Evolutionary conservation across 2,329 filamentous ascomycete species (phyloP), one percentile per base, ranked within the genome.

Genomic region (Fragosphaeria purpurea): DNA sequence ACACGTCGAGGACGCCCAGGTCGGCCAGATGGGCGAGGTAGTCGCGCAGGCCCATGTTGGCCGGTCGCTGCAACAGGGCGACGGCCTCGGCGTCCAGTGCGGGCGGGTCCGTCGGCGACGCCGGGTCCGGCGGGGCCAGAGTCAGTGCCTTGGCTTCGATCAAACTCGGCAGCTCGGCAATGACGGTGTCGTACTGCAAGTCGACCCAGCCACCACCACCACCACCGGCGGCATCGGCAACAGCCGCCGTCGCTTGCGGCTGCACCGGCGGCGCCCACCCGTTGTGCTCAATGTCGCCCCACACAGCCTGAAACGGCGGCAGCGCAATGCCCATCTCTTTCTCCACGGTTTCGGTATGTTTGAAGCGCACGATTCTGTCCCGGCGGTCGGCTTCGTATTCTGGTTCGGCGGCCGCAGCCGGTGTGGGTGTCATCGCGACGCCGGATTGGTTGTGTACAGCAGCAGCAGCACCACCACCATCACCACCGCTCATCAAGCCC

Each of bases 71-170:
- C 6, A 97, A 74, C 10, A 90, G 66, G 5, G 77, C 78, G 6
- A 90, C 79, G 1, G 86, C 80, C 35, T 82, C 77, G 9, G 79
- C 72, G 58, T 90, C 83, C 2, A 86, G 76, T 30, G 74, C 61
- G 12, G 67, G 69, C 7, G 68, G 66, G 4, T 66, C 65, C 13
- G 61, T 59, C 38, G 60, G 59, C 13, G 69, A 70, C 37, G 60
- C 65, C 38, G 64, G 70, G 56, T 69, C 72, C 1, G 73, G 71
- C 34, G 83, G 88, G 0, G 86, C 88, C 39, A 95, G 76, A 0
- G 87, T 89, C n/a, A 96, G 80, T 1, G 89, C 91, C 65, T 91
- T 91, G 8, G 88, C 91, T 70, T 97, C 91, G 55, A 97, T 86
- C 33, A 97, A 75, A 62, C 94, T 85, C 1, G 90, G 88, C 31